A percentile compares a stretch with the other conserved stretches of the same genome.
Evolutionary conservation across 257 asterid genomes (phyloP).

Genomic region (Cordia subcordata): DNA sequence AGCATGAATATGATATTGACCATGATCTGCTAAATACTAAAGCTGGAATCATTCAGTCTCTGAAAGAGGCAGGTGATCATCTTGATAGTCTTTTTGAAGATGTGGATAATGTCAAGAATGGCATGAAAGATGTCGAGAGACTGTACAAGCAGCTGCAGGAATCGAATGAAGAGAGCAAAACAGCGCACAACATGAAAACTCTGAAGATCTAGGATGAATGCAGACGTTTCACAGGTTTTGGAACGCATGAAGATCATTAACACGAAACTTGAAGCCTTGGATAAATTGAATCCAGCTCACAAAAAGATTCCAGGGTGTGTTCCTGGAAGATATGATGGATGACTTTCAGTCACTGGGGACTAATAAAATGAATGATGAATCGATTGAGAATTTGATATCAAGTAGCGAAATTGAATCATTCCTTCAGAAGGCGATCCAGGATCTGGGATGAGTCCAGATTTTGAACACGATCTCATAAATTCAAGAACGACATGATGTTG

Average conservation of each 20-base stretch:
- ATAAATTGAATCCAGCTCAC: conserved; percentile 9
- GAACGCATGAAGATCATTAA: conserved; percentile 26
- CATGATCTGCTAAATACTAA: background rate
- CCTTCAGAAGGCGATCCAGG: conserved; percentile 26
- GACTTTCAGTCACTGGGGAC: conserved; percentile 32
- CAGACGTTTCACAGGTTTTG: conserved; percentile 25
- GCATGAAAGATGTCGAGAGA: conserved; percentile 24
- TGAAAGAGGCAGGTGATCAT: conserved; percentile 8
- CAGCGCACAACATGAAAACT: conserved; percentile 13
- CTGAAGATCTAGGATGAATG: conserved; percentile 33
- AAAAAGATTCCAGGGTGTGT: conserved; percentile 10
- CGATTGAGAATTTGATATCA: conserved; percentile 24
- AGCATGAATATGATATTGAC: conserved; percentile 1
- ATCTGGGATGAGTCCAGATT: conserved; percentile 27
- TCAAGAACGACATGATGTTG: conserved; percentile 31
- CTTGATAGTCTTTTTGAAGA: conserved; percentile 29
- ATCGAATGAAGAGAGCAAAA: conserved; percentile 26
- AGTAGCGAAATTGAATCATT: conserved; percentile 28
- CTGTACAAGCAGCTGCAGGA: conserved; percentile 20
- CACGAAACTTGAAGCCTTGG: conserved; percentile 15
- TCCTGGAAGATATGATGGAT: conserved; percentile 35
- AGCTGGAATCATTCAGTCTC: conserved; percentile 5
- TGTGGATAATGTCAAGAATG: conserved; percentile 32
- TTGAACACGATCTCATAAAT: conserved; percentile 23
- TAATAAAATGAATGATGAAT: conserved; percentile 17